Conservation (phyloP, 2,329 filamentous ascomycete species). For the Biscogniauxia mediterranea region DNA sequence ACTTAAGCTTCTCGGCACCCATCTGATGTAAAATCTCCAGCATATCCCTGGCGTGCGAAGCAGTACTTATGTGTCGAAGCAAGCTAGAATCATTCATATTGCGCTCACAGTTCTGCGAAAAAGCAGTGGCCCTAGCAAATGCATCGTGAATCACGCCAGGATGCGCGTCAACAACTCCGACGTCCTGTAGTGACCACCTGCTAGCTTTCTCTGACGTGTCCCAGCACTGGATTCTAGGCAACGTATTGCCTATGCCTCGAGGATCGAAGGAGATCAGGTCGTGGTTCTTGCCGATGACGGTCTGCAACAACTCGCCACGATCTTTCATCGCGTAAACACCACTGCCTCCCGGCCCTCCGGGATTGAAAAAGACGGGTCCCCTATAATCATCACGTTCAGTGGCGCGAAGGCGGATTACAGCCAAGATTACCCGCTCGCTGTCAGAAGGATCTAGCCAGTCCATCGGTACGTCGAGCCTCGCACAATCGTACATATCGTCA, state of each 20-base stretch:
- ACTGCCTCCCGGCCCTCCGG: slow-evolving; percentile 48
- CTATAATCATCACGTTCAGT: slow-evolving; percentile 24
- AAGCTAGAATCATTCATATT: slow-evolving; percentile 37
- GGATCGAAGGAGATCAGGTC: slow-evolving; percentile 53
- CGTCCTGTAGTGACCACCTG: slow-evolving; percentile 44
- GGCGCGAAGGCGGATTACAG: slow-evolving; percentile 39
- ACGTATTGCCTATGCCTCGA: slow-evolving; percentile 49
- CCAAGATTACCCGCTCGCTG: slow-evolving; percentile 34
- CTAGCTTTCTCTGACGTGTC: slow-evolving; percentile 39
- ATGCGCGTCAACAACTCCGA: slow-evolving; percentile 46
- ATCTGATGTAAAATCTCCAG: slow-evolving; percentile 44
- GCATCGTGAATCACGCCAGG: slow-evolving; percentile 45
- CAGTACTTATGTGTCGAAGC: slow-evolving; percentile 42
- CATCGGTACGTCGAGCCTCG: slow-evolving; percentile 39
- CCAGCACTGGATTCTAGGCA: slow-evolving; percentile 53
- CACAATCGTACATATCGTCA: slow-evolving; percentile 35
- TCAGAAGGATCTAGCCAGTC: slow-evolving; percentile 40
- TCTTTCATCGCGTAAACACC: slow-evolving; percentile 37
- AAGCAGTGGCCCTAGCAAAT: slow-evolving; percentile 42
- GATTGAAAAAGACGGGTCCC: slow-evolving; percentile 41
- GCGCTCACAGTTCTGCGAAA: slow-evolving; percentile 43
- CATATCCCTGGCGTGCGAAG: slow-evolving; percentile 47
- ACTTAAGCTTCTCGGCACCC: slow-evolving; percentile 43
- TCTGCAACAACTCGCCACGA: slow-evolving; percentile 37
- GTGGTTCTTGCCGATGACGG: slow-evolving; percentile 40